Evolutionary conservation across 495 filamentous ascomycete genomes (phyloP).

Genomic region (Podospora tetraspora): DNA sequence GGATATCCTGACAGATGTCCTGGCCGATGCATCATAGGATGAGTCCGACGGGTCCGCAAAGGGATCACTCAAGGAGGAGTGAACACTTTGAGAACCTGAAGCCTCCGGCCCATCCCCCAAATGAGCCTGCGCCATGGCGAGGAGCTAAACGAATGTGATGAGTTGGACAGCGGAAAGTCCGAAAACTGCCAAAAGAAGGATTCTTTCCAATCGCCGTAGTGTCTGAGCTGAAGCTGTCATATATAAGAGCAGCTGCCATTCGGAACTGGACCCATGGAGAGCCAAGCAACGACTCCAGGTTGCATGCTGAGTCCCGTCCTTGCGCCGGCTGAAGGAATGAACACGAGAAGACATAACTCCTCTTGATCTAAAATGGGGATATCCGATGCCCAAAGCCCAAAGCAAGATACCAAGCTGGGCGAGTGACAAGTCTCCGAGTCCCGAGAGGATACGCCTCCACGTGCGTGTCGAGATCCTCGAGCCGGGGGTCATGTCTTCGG

Average conservation of each 20-base stretch:
- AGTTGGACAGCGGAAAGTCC: background rate
- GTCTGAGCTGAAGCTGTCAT: background rate
- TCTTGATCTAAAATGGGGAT: conserved; percentile 1
- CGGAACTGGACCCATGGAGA: background rate
- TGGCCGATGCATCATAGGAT: background rate
- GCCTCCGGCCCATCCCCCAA: background rate
- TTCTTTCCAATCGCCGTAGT: background rate
- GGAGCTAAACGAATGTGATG: background rate
- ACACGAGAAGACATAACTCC: conserved; percentile 1
- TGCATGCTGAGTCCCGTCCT: conserved; percentile 1
- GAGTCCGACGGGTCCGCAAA: background rate
- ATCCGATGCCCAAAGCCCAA: background rate
- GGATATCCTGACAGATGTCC: background rate
- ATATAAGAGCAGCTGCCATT: background rate
- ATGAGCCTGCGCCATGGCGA: background rate
- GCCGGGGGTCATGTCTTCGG: background rate
- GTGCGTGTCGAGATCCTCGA: background rate
- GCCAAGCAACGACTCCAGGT: background rate
- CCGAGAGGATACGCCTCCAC: background rate
- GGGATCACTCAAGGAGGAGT: background rate
- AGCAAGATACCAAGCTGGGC: background rate
- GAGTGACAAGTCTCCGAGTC: background rate
- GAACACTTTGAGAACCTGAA: background rate
- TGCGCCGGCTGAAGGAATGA: conserved; percentile 5
- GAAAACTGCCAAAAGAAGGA: background rate